A percentile compares a stretch with the other conserved stretches of the same genome.
phyloP scores from a whole-genome alignment of 371 early-diverging fungal species.

The Apophysomyces ossiformis region DNA sequence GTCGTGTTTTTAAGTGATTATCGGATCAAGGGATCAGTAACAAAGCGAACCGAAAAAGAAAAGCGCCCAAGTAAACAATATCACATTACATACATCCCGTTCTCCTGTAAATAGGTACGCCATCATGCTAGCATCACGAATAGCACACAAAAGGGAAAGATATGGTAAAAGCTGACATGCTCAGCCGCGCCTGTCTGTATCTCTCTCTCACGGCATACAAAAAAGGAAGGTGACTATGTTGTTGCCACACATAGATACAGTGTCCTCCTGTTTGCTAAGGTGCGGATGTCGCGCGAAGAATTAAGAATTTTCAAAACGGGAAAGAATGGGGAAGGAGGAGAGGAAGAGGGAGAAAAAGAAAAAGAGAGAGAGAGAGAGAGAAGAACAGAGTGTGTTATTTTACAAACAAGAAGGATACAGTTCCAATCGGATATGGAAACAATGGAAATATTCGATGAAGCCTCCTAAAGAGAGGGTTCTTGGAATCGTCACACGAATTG shows the following conservation, averaged over 20 bases:
- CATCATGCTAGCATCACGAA: conserved; percentile 11
- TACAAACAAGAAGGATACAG: neutral
- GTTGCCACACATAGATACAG: neutral
- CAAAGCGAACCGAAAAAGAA: neutral
- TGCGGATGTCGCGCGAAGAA: neutral
- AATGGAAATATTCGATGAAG: neutral
- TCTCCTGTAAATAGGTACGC: conserved; percentile 1
- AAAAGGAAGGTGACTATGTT: conserved; percentile 11
- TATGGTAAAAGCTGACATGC: neutral
- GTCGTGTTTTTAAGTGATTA: too few relatives aligned
- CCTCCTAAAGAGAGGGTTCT: neutral
- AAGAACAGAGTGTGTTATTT: neutral
- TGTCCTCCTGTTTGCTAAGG: neutral
- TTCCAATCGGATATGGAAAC: conserved; percentile 1
- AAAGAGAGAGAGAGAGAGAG: neutral
- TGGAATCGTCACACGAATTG: conserved; percentile 8
- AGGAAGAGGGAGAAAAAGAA: too few relatives aligned
- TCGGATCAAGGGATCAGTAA: too few relatives aligned
- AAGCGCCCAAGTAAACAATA: conserved; percentile 2
- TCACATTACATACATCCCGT: neutral
- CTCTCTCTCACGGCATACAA: conserved; percentile 12
- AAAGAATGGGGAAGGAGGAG: too few relatives aligned
- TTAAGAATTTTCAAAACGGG: too few relatives aligned
- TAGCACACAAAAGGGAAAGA: neutral
- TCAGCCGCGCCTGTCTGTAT: conserved; percentile 9